Conservation (phyloP, 768 basidiomycete genomes). For the Lactarius pseudohatsudake region DNA sequence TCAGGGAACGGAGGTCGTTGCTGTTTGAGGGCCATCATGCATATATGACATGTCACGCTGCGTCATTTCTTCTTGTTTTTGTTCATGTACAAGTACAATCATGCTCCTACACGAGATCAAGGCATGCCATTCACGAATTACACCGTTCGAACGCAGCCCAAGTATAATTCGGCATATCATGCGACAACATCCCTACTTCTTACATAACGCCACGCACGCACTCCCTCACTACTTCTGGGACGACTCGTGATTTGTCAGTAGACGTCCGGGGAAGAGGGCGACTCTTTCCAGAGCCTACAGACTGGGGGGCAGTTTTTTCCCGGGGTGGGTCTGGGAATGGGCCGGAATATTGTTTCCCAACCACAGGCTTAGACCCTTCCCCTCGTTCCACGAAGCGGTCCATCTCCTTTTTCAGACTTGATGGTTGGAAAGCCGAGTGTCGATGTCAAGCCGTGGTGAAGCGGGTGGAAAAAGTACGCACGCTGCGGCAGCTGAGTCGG, state of each 20-base stretch:
- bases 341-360: not conserved
- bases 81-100: not conserved
- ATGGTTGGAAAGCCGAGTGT: not conserved
- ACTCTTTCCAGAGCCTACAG: not conserved
- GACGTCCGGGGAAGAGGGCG: not conserved
- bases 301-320: not conserved
- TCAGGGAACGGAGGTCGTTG: not conserved
- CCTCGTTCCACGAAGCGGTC: not conserved
- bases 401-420: conserved; percentile 1
- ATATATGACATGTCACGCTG: not conserved
- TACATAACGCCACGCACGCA: not conserved
- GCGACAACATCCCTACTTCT: not conserved
- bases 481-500: not conserved
- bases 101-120: not conserved
- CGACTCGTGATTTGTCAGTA: not conserved
- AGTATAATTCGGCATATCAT: not conserved
- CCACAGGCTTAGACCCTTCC: not conserved
- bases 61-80: conserved; percentile 2
- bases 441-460: too few species aligned
- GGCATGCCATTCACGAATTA: not conserved
- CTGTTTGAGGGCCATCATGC: conserved; percentile 1
- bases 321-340: not conserved
- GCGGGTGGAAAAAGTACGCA: not conserved
- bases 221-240: not conserved
- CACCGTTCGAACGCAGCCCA: not conserved